A percentile compares a stretch with the other conserved stretches of the same genome.
Evolutionary conservation across 805 yeast genomes (phyloP).

Genomic region (Cyberlindnera suaveolens): DNA sequence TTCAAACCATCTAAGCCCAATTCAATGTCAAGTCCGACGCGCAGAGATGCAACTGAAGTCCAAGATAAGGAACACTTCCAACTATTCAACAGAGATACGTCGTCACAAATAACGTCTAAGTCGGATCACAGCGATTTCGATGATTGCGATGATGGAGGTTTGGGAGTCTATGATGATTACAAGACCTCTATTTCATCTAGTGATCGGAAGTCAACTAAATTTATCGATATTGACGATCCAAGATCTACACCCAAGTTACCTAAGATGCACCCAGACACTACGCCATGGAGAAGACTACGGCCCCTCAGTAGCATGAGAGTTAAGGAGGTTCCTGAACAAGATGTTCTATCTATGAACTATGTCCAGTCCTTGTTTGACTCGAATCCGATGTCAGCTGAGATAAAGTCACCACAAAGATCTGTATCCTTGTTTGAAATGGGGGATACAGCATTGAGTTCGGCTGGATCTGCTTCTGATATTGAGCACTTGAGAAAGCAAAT

Average conservation of each 20-base stretch:
- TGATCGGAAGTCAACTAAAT: constrained; percentile 11
- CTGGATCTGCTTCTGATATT: constrained; percentile 23
- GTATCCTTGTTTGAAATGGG: constrained; percentile 17
- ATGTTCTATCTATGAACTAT: constrained; percentile 11
- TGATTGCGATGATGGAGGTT: background rate
- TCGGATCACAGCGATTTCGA: background rate
- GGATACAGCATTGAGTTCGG: constrained; percentile 7
- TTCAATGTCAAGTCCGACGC: constrained; percentile 16
- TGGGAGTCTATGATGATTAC: constrained; percentile 1
- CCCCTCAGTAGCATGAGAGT: constrained; percentile 16
- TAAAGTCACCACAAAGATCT: constrained; percentile 13
- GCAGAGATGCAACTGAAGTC: constrained; percentile 6
- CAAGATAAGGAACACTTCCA: background rate
- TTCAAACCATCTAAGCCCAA: constrained; percentile 7
- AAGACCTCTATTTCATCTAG: background rate
- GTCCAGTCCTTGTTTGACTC: constrained; percentile 21
- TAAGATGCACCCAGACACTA: constrained; percentile 27
- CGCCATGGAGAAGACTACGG: constrained; percentile 31
- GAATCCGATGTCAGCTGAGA: background rate
- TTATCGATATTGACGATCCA: constrained; percentile 24
- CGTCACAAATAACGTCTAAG: background rate
- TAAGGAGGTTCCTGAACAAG: constrained; percentile 5
- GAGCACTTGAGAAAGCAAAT: constrained; percentile 35
- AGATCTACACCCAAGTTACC: constrained; percentile 26
- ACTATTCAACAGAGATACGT: background rate